These are phyloP conservation scores for Solanum hybrid DNA, from an alignment of 305 asterid genomes.

Conservation along the genomic window DNA sequence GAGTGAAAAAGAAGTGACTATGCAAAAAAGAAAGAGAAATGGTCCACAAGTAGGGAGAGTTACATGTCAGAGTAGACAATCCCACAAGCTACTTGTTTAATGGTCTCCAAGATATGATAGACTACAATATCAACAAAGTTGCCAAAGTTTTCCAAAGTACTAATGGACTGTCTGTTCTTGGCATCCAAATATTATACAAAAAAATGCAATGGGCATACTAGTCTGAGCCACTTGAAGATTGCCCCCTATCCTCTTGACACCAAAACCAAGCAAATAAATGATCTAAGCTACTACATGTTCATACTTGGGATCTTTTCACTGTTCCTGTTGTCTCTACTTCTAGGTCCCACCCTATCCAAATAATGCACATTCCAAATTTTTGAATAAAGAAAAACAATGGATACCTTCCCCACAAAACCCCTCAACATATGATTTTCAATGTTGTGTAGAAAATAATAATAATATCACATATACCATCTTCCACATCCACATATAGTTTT, in stretches of 20 bases:
- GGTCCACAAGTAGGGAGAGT: constrained; percentile 47
- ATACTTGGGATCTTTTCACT: constrained; percentile 28
- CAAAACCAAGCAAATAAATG: constrained; percentile 57
- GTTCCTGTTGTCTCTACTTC: constrained; percentile 28
- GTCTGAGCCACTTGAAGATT: constrained; percentile 42
- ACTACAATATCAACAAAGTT: constrained; percentile 20
- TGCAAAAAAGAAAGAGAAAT: constrained; percentile 7
- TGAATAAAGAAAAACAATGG: neutral
- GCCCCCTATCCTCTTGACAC: constrained; percentile 63
- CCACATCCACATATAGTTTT: neutral
- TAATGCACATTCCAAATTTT: neutral
- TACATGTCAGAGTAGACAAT: constrained; percentile 49
- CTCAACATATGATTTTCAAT: neutral
- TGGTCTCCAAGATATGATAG: constrained; percentile 48
- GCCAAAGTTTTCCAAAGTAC: constrained; percentile 14
- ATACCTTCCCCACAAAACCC: neutral
- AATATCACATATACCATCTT: neutral
- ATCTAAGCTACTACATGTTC: constrained; percentile 22
- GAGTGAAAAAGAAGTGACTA: constrained; percentile 11
- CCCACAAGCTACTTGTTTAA: constrained; percentile 54
- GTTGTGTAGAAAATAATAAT: neutral
- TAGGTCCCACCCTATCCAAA: constrained; percentile 38
- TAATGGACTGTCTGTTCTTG: constrained; percentile 30
- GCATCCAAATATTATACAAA: constrained; percentile 11
- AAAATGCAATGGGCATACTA: constrained; percentile 15